A percentile compares a stretch with the other conserved stretches of the same genome.
These are phyloP conservation scores for Cryomyces minteri DNA, from an alignment of 495 filamentous ascomycete genomes.

Conservation along the genomic window DNA sequence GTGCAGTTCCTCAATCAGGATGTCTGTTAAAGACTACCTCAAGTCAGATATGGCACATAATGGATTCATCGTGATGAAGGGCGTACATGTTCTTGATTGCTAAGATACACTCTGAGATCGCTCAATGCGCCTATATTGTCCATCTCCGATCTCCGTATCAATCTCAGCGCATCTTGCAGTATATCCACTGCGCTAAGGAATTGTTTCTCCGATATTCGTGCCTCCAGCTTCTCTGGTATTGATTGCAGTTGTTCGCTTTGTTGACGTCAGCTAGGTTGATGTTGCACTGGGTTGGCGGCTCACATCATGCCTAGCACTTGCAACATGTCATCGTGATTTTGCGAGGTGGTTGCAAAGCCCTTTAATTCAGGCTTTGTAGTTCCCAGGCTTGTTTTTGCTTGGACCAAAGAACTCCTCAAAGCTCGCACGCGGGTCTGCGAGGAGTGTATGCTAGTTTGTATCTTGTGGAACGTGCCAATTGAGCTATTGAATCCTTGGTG, in stretches of 20 bases:
- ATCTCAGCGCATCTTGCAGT: conserved; percentile 65
- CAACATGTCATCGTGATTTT: conserved; percentile 81
- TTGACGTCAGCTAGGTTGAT: background rate
- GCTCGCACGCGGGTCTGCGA: conserved; percentile 72
- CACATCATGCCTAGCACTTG: conserved; percentile 61
- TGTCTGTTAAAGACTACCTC: conserved; percentile 60
- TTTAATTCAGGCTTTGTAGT: conserved; percentile 84
- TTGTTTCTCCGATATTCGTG: conserved; percentile 84
- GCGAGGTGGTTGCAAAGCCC: conserved; percentile 64
- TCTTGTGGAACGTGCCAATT: conserved; percentile 97
- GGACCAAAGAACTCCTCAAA: conserved; percentile 64
- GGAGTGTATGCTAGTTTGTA: conserved; percentile 77
- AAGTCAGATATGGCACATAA: background rate
- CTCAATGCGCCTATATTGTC: conserved; percentile 80
- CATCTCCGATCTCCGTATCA: conserved; percentile 70
- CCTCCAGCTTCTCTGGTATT: conserved; percentile 86
- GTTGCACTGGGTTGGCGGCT: conserved; percentile 1
- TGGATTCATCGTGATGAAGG: background rate
- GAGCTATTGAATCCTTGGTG: conserved; percentile 99
- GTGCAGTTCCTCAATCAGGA: conserved; percentile 88
- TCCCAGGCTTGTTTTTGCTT: conserved; percentile 65
- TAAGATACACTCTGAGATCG: conserved; percentile 73
- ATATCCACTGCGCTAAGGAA: conserved; percentile 87
- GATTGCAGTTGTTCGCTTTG: conserved; percentile 58
- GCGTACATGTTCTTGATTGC: conserved; percentile 64